A percentile compares a stretch with the other conserved stretches of the same genome.
These are phyloP conservation scores for Prillingera fragicola DNA, from an alignment of 1,284 basidiomycete genomes.

Conservation along the genomic window DNA sequence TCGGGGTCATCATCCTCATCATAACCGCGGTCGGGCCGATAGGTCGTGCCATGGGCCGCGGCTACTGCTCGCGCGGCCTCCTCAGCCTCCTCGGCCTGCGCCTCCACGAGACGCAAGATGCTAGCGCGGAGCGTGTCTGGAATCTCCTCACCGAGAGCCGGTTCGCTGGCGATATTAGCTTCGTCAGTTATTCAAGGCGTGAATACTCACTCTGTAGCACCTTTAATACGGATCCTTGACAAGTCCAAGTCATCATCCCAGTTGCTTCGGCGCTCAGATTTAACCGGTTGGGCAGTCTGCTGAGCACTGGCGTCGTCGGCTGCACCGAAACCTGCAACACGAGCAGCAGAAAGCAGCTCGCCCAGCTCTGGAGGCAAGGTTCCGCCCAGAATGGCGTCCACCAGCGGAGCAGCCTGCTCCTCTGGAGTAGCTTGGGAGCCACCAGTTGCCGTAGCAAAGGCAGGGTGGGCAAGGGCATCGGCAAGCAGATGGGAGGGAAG, in stretches of 20 bases:
- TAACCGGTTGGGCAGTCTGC: conserved; percentile 21
- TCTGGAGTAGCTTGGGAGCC: conserved; percentile 16
- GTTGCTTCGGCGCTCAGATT: conserved; percentile 59
- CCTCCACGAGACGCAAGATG: conserved; percentile 68
- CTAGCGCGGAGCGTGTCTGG: conserved; percentile 71
- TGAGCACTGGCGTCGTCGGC: conserved; percentile 1
- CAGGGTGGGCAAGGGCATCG: conserved; percentile 41
- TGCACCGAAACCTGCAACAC: neutral
- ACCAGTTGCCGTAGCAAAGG: conserved; percentile 22
- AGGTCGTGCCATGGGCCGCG: conserved; percentile 25
- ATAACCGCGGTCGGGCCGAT: conserved; percentile 45
- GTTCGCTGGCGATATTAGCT: conserved; percentile 5
- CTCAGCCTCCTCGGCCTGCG: conserved; percentile 61
- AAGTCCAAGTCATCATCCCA: conserved; percentile 61
- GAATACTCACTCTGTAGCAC: conserved; percentile 4
- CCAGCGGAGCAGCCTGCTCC: conserved; percentile 35
- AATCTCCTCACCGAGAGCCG: conserved; percentile 56
- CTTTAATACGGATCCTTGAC: conserved; percentile 57
- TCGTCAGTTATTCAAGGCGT: neutral
- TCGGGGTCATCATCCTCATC: conserved; percentile 47
- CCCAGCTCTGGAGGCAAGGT: conserved; percentile 35
- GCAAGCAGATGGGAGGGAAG: conserved; percentile 37
- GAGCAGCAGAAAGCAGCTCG: conserved; percentile 27
- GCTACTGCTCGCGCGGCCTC: conserved; percentile 53
- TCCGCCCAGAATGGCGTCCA: conserved; percentile 40